Percentiles rank a stretch among this genome's conserved stretches.
phyloP scores from a whole-genome alignment of 23 red algal genomes.

The Gracilaria gracilis region DNA sequence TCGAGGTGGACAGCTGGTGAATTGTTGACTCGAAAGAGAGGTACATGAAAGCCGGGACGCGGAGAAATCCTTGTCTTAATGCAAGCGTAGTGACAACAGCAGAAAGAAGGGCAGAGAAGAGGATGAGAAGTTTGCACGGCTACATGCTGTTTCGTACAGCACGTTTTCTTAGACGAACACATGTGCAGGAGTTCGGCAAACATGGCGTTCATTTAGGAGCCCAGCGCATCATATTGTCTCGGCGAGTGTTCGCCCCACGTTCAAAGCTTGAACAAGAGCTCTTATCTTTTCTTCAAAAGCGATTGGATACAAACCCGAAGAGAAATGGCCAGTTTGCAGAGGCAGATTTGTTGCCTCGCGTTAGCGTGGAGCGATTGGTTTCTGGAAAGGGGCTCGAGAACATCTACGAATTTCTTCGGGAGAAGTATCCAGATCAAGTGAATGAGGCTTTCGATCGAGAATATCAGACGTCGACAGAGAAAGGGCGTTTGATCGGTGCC shows the following conservation, averaged over 20 bases:
- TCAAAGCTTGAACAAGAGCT: conserved; percentile 84
- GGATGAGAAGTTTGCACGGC: too few species aligned
- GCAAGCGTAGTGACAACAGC: too few species aligned
- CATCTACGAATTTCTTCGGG: conserved; percentile 91
- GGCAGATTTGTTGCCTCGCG: conserved; percentile 54
- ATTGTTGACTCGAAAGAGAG: too few species aligned
- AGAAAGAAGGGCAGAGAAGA: too few species aligned
- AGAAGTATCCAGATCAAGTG: conserved; percentile 81
- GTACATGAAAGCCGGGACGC: too few species aligned
- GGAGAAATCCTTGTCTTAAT: too few species aligned
- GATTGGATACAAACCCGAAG: conserved; percentile 48
- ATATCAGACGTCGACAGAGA: conserved; percentile 77
- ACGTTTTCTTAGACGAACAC: too few species aligned
- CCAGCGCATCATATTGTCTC: too few species aligned
- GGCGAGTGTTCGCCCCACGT: conserved; percentile 95
- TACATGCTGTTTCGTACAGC: too few species aligned
- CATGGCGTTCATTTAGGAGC: too few species aligned
- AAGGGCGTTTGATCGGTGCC: conserved; percentile 74
- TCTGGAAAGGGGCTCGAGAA: conserved; percentile 93
- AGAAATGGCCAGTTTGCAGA: neutral
- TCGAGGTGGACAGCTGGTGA: too few species aligned
- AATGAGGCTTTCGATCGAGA: conserved; percentile 67
- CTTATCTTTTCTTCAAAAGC: conserved; percentile 72
- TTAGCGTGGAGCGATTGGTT: conserved; percentile 96
- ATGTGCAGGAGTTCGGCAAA: too few species aligned